Conservation (phyloP, 164 flowering plant genomes). For the Pachysandra terminalis region DNA sequence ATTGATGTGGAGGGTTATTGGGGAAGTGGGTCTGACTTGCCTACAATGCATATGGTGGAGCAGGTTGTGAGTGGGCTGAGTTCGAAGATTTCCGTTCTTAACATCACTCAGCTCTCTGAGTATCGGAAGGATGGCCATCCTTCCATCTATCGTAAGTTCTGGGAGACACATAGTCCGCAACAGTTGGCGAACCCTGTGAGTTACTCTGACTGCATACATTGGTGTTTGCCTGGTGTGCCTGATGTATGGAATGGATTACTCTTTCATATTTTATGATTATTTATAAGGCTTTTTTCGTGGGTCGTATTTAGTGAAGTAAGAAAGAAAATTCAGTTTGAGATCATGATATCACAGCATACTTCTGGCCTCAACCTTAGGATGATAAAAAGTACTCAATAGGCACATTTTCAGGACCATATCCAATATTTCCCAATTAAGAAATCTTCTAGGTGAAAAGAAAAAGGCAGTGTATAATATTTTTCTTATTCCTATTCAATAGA, state of each 20-base stretch:
- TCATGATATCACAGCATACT: too few relatives aligned
- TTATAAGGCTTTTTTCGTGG: too few relatives aligned
- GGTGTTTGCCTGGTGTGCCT: constrained; percentile 98
- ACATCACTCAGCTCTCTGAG: constrained; percentile 95
- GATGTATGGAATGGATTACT: constrained; percentile 95
- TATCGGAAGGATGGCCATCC: constrained; percentile 96
- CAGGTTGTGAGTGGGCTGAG: constrained; percentile 42
- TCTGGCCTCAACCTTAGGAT: too few relatives aligned
- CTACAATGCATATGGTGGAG: constrained; percentile 81
- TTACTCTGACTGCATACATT: constrained; percentile 94
- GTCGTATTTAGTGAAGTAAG: too few relatives aligned
- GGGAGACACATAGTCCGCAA: constrained; percentile 70
- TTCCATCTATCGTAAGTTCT: constrained; percentile 83
- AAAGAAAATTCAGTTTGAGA: too few relatives aligned
- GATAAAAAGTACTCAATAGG: too few relatives aligned
- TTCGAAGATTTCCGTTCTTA: constrained; percentile 63
- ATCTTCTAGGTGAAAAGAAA: too few relatives aligned
- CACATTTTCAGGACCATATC: too few relatives aligned
- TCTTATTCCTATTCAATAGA: too few relatives aligned
- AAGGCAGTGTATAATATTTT: too few relatives aligned
- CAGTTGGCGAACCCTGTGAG: constrained; percentile 66
- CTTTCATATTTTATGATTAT: constrained; percentile 53
- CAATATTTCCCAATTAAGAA: too few relatives aligned
- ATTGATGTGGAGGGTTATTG: constrained; percentile 56
- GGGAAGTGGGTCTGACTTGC: constrained; percentile 88